Conservation (phyloP, 495 filamentous ascomycete species). For the Astrothelium macrocarpum region DNA sequence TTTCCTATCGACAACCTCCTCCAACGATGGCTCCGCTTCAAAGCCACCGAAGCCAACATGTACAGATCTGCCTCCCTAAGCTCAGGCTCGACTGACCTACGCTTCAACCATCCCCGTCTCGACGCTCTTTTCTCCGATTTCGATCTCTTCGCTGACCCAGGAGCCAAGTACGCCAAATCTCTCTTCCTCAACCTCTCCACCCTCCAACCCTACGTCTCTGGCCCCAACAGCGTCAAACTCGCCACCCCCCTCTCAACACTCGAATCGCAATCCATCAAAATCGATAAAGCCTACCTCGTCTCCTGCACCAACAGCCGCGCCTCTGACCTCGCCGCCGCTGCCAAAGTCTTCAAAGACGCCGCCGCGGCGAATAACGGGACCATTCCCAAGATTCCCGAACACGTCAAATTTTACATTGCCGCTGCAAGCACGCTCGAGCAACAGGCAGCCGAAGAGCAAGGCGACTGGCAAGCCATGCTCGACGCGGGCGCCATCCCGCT, state of each 20-base stretch:
- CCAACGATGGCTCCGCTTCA: conserved; percentile 63
- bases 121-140: conserved; percentile 61
- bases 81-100: conserved; percentile 27
- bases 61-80: conserved; percentile 35
- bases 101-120: conserved; percentile 59
- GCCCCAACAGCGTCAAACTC: conserved; percentile 86
- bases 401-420: conserved; percentile 85
- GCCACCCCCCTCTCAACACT: conserved; percentile 72
- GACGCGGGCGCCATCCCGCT: conserved; percentile 69
- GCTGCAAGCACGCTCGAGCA: conserved; percentile 81
- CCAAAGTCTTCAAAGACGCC: conserved; percentile 76
- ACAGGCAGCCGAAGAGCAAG: conserved; percentile 62
- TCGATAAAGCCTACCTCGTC: conserved; percentile 84
- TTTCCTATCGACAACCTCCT: conserved; percentile 78
- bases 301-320: conserved; percentile 84
- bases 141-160: conserved; percentile 56
- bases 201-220: conserved; percentile 76
- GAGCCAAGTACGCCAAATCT: conserved; percentile 72
- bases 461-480: conserved; percentile 80
- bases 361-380: conserved; percentile 44
- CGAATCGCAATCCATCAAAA: conserved; percentile 56
- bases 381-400: conserved; percentile 63
- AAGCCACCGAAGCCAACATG: conserved; percentile 61
- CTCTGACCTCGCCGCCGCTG: conserved; percentile 75
- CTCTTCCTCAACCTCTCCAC: conserved; percentile 72